Percentiles rank a stretch among this genome's conserved stretches.
These are phyloP conservation scores for Nepenthes mirabilis DNA, from an alignment of 148 eudicot species.

Conservation along the genomic window DNA sequence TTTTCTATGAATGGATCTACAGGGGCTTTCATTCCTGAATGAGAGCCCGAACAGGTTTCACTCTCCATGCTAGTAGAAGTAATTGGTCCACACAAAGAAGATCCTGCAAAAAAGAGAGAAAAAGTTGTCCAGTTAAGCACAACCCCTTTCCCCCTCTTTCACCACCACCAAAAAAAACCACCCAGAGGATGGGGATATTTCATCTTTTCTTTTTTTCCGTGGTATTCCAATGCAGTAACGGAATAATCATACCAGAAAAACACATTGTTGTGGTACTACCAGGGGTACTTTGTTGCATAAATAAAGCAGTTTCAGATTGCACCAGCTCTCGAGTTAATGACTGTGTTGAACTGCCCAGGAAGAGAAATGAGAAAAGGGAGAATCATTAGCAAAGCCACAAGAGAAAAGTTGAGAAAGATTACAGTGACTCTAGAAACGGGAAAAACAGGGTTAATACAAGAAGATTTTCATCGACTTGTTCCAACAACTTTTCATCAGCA, in stretches of 20 bases:
- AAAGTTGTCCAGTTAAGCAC: not conserved
- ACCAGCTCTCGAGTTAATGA: constrained; percentile 32
- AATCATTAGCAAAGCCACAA: not conserved
- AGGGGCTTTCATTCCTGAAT: constrained; percentile 17
- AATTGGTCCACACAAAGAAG: constrained; percentile 25
- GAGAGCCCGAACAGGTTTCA: constrained; percentile 16
- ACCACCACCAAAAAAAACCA: no score
- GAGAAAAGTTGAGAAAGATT: not conserved
- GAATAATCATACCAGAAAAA: constrained; percentile 30
- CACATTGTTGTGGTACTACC: constrained; percentile 21
- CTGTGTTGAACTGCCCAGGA: constrained; percentile 32
- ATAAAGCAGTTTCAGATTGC: constrained; percentile 28
- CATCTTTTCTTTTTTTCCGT: not conserved
- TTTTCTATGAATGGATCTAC: constrained; percentile 23
- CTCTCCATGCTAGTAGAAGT: constrained; percentile 22
- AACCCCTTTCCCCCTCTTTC: no score
- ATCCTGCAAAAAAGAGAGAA: constrained; percentile 22
- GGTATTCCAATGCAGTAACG: not conserved
- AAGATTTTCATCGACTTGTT: no score
- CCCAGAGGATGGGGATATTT: not conserved
- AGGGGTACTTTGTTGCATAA: constrained; percentile 31
- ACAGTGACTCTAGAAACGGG: no score
- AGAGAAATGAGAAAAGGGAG: constrained; percentile 5
- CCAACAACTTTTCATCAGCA: no score
- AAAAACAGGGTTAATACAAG: no score